A percentile compares a stretch with the other conserved stretches of the same genome.
These are phyloP conservation scores for Chaetomium tenue DNA, from an alignment of 495 filamentous ascomycete species.

Conservation along the genomic window DNA sequence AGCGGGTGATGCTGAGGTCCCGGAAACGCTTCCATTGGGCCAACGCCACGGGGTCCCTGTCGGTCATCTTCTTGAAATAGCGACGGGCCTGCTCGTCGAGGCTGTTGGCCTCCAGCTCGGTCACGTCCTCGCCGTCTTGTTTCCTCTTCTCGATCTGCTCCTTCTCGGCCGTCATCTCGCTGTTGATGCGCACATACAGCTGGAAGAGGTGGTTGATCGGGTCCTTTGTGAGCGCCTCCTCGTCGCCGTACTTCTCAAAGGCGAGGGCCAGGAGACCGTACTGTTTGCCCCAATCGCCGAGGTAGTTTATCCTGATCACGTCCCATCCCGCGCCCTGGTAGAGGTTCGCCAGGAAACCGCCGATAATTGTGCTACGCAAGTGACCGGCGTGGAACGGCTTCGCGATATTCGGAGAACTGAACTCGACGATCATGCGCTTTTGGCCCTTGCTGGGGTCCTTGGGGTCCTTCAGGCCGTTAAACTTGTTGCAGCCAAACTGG, in stretches of 20 bases:
- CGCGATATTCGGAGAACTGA: constrained; percentile 62
- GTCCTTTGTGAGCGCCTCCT: constrained; percentile 54
- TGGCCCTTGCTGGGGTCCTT: constrained; percentile 66
- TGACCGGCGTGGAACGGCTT: constrained; percentile 69
- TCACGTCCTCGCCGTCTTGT: constrained; percentile 51
- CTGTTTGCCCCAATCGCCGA: constrained; percentile 69
- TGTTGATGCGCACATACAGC: constrained; percentile 62
- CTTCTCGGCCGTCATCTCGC: constrained; percentile 56
- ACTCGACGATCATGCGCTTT: constrained; percentile 64
- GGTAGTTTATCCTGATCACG: constrained; percentile 62
- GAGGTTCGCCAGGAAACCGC: constrained; percentile 61
- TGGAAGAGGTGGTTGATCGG: constrained; percentile 65
- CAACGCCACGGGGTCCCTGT: constrained; percentile 71
- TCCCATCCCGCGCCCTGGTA: constrained; percentile 61
- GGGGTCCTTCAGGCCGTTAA: constrained; percentile 64
- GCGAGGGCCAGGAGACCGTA: constrained; percentile 61
- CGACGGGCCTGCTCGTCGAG: constrained; percentile 62
- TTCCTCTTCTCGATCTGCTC: constrained; percentile 50
- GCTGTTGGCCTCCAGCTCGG: constrained; percentile 50
- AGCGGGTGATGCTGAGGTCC: constrained; percentile 82
- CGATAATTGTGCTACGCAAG: constrained; percentile 65
- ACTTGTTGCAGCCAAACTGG: constrained; percentile 65
- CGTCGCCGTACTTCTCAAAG: constrained; percentile 59
- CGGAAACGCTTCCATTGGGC: constrained; percentile 84
- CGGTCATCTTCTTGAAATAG: constrained; percentile 93